Conservation (phyloP, 2,329 filamentous ascomycete species). For the Helotiales sp. region DNA sequence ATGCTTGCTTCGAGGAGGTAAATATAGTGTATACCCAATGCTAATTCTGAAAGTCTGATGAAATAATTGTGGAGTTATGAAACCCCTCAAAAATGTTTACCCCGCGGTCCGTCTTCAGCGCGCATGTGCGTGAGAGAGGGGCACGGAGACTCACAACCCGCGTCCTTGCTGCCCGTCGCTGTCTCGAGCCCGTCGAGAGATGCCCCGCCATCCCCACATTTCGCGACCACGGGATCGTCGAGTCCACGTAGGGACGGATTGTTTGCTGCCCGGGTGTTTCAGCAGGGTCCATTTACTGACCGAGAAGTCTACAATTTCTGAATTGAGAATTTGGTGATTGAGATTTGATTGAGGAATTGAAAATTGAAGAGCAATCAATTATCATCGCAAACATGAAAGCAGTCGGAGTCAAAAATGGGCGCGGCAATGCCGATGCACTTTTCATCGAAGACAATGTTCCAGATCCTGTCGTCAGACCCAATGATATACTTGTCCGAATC, state of each 20-base stretch:
- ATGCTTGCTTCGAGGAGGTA: neutral
- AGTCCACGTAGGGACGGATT: neutral
- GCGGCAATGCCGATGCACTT: neutral
- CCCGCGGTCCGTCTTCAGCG: neutral
- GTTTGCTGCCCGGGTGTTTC: neutral
- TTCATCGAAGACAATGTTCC: neutral
- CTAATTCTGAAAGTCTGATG: neutral
- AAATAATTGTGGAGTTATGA: neutral
- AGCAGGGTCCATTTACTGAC: neutral
- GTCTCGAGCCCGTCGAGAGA: no score
- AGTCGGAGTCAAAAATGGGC: neutral
- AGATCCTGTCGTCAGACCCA: neutral
- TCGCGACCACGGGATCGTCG: neutral
- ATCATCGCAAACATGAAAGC: neutral
- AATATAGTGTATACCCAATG: neutral
- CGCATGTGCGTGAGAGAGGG: neutral
- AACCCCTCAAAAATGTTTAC: neutral
- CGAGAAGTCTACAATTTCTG: neutral
- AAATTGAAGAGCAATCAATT: neutral
- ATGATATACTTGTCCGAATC: neutral
- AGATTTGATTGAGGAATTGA: neutral
- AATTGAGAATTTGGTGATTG: neutral
- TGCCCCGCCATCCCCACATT: neutral
- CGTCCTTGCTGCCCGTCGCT: neutral
- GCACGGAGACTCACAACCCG: slow-evolving; percentile 1